These are phyloP conservation scores for Suhomyces vadensis DNA, from an alignment of 805 yeast species.

Conservation along the genomic window DNA sequence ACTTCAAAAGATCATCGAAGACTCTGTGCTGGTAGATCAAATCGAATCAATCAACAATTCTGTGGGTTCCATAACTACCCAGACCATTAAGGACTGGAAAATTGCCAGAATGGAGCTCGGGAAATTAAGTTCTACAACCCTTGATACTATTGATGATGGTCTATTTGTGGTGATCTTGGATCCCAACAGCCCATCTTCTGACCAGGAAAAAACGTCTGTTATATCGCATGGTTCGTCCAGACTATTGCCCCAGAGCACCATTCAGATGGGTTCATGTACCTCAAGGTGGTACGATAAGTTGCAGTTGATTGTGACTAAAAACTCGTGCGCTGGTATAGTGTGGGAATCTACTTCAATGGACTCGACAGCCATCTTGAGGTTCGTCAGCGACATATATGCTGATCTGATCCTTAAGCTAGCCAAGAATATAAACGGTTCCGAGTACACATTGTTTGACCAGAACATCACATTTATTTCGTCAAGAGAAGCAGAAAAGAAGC, in stretches of 20 bases:
- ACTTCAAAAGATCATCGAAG: conserved; percentile 44
- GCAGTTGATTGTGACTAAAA: conserved; percentile 53
- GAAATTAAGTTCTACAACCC: conserved; percentile 34
- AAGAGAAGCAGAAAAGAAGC: conserved; percentile 34
- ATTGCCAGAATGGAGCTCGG: conserved; percentile 44
- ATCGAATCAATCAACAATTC: conserved; percentile 46
- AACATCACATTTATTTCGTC: conserved; percentile 38
- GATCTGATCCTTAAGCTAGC: conserved; percentile 59
- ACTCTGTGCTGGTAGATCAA: conserved; percentile 33
- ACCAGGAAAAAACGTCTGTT: conserved; percentile 49
- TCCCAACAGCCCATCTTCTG: conserved; percentile 44
- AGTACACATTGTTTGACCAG: conserved; percentile 53
- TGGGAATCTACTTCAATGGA: conserved; percentile 63
- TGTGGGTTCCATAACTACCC: conserved; percentile 57
- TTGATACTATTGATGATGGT: conserved; percentile 48
- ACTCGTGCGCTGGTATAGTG: conserved; percentile 59
- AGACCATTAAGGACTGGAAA: conserved; percentile 51
- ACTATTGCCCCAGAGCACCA: conserved; percentile 42
- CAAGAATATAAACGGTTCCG: conserved; percentile 56
- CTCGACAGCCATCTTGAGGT: conserved; percentile 56
- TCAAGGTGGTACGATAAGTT: conserved; percentile 62
- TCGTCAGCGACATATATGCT: conserved; percentile 58
- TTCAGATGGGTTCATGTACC: conserved; percentile 58
- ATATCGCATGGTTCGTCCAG: conserved; percentile 54
- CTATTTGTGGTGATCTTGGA: conserved; percentile 55